Base-by-base conservation (phyloP, 2,329 filamentous ascomycete genomes). In the Passalora sequoiae region DNA sequence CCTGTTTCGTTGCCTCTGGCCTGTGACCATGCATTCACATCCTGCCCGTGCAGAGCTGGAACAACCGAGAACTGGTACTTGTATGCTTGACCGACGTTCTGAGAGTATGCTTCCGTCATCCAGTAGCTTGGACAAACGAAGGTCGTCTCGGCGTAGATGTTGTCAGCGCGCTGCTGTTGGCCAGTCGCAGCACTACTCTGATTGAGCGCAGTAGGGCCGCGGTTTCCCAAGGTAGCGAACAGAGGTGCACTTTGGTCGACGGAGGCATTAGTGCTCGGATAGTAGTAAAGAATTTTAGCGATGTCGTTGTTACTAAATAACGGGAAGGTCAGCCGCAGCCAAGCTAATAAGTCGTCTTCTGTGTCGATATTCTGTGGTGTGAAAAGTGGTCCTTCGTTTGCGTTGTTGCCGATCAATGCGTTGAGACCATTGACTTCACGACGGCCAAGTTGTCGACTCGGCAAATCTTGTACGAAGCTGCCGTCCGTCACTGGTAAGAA, bases 41-140 rank as follows among this genome's bases (percentile, higher is more conserved):
- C 36, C 12, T 30, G 13, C 17, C 60, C 65, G 56, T 74, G 71
- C 6, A 45, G 54, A 1, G 65, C 66, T 8, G 66, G 65, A 0
- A 67, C 61, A 21, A 72, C 65, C 4, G 68, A 71, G 55, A 69
- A 75, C 50, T 77, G 73, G 51, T 75, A 75, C 30, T 70, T 70
- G 62, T 67, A 75, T 3, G 65, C 62, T 8, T 17, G 15, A 2
- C 62, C 59, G 10, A 43, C 54, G 28, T 47, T 50, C 7, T 49
- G 33, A 13, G 39, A 63, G 46, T 68, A 79, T 3, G 72, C 73
- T 25, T 71, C 64, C 2, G 71, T 69, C 43, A 78, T 60, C 76
- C 75, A 79, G 58, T 78, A 78, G 0, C 71, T 69, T 0, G 76
- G 71, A 55, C 77, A 80, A 31, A 73, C 65, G 42, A 55, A 55